Evolutionary conservation across 176 grass and related monocot species (phyloP), one percentile per base, ranked within the genome.

Genomic region (Triticum monococcum): DNA sequence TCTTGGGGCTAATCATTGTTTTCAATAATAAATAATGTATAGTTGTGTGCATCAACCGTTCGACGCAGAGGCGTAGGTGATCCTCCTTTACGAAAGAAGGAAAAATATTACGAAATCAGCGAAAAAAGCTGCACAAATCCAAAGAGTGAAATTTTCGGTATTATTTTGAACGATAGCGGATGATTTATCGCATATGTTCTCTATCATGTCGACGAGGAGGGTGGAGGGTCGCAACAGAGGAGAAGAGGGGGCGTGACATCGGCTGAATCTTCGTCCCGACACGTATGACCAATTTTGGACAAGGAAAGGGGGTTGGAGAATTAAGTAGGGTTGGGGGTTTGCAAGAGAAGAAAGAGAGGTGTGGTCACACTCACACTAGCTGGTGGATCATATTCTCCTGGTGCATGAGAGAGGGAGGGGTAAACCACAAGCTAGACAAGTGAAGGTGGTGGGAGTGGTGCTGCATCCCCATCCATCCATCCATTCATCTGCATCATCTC

Each of bases 361-460:
- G 56, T 59, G 18, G 56, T 59, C 56, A 59, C 56, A n/a, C 56
- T 59, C 56, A 59, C 24, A 75, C 26, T 75, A 75, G 41, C 41
- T 75, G 41, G 43, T 52, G 43, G 74, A 56, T 77, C 52, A 56
- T 48, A 77, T 77, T 77, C 74, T 77, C 33, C 74, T 54, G 45
- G 46, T 52, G 43, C 72, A 16, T 46, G 71, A 74, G 71, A 25
- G 70, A 72, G 70, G 5, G 28, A 31, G 30, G 28, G 65, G 65
- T 37, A 70, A 70, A 77, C 74, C 46, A 77, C 16, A 77, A 33
- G 72, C 23, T 75, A 30, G 74, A 77, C 46, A 77, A 33, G 14
- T 33, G 46, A 77, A 77, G 74, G 74, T 77, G 74, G 74, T 54
- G 74, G 74, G 46, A 77, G 8, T 54, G 74, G 26, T 77, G 74